Evolutionary conservation across 2,329 filamentous ascomycete species (phyloP).

Genomic region (Colletotrichum eleusines): DNA sequence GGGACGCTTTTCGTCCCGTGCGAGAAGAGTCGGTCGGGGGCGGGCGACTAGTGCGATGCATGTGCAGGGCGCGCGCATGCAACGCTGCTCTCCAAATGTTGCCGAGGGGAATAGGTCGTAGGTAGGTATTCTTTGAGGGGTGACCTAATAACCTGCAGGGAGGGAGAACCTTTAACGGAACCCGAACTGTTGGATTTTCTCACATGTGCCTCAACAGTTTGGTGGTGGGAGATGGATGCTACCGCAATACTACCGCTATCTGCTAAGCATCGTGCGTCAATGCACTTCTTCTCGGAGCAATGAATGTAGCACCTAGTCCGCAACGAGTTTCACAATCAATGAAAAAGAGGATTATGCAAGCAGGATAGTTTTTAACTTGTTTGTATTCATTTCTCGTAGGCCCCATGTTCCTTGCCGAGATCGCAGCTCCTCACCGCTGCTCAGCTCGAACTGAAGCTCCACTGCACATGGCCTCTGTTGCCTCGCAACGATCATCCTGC

Average conservation of each 20-base stretch:
- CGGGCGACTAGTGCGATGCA: constrained; percentile 7
- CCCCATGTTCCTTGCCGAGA: constrained; percentile 27
- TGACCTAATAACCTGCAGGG: neutral
- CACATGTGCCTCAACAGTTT: constrained; percentile 6
- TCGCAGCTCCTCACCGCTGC: constrained; percentile 35
- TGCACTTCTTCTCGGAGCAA: no score
- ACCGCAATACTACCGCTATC: neutral
- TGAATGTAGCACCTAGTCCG: no score
- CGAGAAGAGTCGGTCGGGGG: constrained; percentile 1
- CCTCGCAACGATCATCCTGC: constrained; percentile 39
- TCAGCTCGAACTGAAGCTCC: constrained; percentile 31
- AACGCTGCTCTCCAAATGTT: constrained; percentile 6
- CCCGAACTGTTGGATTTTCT: constrained; percentile 6
- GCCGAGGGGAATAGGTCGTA: neutral
- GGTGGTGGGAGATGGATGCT: no score
- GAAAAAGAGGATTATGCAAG: no score
- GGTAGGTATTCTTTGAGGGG: neutral
- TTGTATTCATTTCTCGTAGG: constrained; percentile 40
- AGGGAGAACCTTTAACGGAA: neutral
- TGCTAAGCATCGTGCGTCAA: neutral
- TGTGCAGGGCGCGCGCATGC: constrained; percentile 9
- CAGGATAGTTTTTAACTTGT: constrained; percentile 20
- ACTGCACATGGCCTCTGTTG: constrained; percentile 26
- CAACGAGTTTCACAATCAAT: no score
- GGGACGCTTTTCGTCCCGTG: neutral